Percentiles rank a stretch among this genome's conserved stretches.
Evolutionary conservation across 208 protist genomes (phyloP).

Genomic region (Porcisia hertigi): DNA sequence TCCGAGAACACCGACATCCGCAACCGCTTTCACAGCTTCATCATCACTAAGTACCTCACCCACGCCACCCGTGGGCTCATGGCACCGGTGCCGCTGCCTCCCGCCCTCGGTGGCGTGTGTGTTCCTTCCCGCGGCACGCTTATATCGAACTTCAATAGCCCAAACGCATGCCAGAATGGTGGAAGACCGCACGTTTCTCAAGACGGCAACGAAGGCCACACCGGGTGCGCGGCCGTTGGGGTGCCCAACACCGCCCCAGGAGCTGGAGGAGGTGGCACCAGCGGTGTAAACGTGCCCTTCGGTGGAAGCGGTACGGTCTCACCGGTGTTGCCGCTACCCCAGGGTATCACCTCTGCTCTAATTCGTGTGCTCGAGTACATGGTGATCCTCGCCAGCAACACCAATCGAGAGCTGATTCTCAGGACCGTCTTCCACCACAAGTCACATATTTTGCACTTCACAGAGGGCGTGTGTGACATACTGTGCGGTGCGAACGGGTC

Average conservation of each 20-base stretch:
- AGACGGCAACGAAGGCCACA: conserved; percentile 11
- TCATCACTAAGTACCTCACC: conserved; percentile 71
- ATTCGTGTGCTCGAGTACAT: conserved; percentile 72
- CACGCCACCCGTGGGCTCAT: conserved; percentile 42
- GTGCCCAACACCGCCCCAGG: conserved; percentile 13
- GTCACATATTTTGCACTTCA: conserved; percentile 57
- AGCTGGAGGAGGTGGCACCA: neutral
- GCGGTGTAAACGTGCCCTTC: neutral
- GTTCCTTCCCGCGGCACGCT: conserved; percentile 19
- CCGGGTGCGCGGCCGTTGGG: conserved; percentile 3
- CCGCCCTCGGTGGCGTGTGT: conserved; percentile 22
- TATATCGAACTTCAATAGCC: conserved; percentile 50
- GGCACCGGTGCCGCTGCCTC: conserved; percentile 44
- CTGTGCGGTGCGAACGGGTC: conserved; percentile 19
- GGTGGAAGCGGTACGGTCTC: neutral
- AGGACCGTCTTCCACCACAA: conserved; percentile 64
- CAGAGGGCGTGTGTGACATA: conserved; percentile 52
- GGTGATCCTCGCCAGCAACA: conserved; percentile 33
- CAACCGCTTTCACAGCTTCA: conserved; percentile 64
- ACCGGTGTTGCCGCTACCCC: conserved; percentile 33
- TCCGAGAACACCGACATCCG: conserved; percentile 43
- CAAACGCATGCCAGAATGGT: conserved; percentile 19
- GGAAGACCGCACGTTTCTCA: neutral
- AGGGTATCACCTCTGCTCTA: conserved; percentile 54
- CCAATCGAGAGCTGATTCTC: conserved; percentile 61